Percentiles rank a stretch among this genome's conserved stretches.
phyloP scores from a whole-genome alignment of 306 rosid species.

The Acmispon strigosus region DNA sequence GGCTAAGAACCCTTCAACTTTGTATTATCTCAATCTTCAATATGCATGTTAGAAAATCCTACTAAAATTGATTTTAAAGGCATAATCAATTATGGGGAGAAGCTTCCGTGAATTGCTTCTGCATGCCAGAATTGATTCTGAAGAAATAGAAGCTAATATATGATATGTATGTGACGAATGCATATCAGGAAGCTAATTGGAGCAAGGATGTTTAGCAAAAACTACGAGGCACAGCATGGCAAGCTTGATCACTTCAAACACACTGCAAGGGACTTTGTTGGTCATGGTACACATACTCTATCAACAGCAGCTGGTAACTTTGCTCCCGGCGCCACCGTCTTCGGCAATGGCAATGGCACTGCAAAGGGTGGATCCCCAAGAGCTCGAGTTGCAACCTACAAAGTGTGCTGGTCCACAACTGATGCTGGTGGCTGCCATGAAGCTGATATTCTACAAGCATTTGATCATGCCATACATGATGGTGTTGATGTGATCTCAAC shows the following conservation, averaged over 20 bases:
- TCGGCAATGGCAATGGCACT: constrained; percentile 63
- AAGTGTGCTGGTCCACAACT: constrained; percentile 51
- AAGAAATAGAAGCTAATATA: no score
- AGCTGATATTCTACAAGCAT: constrained; percentile 55
- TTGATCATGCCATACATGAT: constrained; percentile 57
- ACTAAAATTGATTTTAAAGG: no score
- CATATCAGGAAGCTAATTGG: constrained; percentile 59
- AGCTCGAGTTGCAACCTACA: constrained; percentile 64
- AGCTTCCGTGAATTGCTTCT: no score
- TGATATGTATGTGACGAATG: not conserved
- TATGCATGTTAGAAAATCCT: no score
- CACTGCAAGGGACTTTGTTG: constrained; percentile 45
- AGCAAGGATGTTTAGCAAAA: constrained; percentile 50
- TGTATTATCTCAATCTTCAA: no score
- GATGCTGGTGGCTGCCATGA: constrained; percentile 35
- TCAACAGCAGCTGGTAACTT: constrained; percentile 70
- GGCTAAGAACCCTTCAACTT: no score
- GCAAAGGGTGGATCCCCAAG: constrained; percentile 79
- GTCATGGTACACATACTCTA: constrained; percentile 71
- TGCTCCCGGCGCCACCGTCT: constrained; percentile 25
- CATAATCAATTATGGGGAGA: no score
- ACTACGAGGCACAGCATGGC: constrained; percentile 3
- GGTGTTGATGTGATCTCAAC: constrained; percentile 57
- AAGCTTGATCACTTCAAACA: not conserved
- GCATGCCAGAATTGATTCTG: no score